A percentile compares a stretch with the other conserved stretches of the same genome.
Conservation (phyloP, 2,329 filamentous ascomycete species). For the Colletotrichum gloeosporioides region DNA sequence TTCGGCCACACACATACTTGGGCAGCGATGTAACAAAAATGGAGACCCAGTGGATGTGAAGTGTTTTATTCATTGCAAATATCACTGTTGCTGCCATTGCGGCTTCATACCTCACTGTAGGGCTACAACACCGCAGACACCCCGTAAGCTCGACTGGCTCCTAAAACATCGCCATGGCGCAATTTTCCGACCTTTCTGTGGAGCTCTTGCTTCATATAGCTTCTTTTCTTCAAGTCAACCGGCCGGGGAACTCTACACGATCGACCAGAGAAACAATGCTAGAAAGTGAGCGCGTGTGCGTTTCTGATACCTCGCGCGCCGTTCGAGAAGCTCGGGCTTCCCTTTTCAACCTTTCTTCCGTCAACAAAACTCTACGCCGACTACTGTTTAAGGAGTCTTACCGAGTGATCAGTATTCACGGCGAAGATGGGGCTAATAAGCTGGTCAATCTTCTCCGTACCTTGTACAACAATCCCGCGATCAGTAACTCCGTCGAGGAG, state of each 20-base stretch:
- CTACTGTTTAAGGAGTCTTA: background rate
- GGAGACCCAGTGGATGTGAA: background rate
- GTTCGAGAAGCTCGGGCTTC: background rate
- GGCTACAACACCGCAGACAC: background rate
- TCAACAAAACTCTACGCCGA: no score
- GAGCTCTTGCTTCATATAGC: background rate
- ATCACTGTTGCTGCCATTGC: background rate
- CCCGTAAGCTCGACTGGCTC: background rate
- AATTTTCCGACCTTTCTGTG: background rate
- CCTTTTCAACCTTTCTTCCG: background rate
- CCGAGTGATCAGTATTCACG: background rate
- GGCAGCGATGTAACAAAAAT: background rate
- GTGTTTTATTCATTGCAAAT: background rate
- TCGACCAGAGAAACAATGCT: background rate
- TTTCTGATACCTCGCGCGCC: background rate
- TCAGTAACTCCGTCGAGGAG: background rate
- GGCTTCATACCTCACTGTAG: background rate
- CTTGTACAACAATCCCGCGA: fast-evolving
- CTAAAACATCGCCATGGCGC: background rate
- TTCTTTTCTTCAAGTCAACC: background rate
- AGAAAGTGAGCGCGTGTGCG: no score
- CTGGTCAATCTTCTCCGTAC: background rate
- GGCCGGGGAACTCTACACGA: background rate
- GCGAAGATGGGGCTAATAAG: background rate
- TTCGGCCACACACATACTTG: background rate